phyloP scores from a whole-genome alignment of 2,329 filamentous ascomycete species.

The Atkinsonella hypoxylon region DNA sequence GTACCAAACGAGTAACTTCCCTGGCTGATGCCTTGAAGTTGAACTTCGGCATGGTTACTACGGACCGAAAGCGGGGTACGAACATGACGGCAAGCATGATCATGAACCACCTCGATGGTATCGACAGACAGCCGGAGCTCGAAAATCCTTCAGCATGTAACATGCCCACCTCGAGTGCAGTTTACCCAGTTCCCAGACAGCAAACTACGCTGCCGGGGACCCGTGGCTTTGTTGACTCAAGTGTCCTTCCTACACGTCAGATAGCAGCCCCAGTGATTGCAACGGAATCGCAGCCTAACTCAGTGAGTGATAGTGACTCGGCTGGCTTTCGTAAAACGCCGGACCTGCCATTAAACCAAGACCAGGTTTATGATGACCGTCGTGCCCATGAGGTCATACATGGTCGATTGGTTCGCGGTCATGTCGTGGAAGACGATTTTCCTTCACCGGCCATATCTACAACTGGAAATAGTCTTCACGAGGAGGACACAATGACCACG shows the following conservation, averaged over 20 bases:
- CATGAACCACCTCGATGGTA: slow-evolving; percentile 52
- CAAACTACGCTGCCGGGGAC: slow-evolving; percentile 9
- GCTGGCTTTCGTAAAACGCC: slow-evolving; percentile 15
- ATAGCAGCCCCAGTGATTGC: slow-evolving; percentile 5
- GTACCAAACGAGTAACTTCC: slow-evolving; percentile 93
- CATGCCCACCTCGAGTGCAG: slow-evolving; percentile 11
- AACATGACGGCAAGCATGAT: slow-evolving; percentile 74
- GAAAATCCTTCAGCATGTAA: slow-evolving; percentile 19
- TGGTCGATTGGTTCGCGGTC: slow-evolving; percentile 80
- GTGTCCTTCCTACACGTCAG: slow-evolving; percentile 30
- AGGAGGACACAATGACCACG: slow-evolving; percentile 74
- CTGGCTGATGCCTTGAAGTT: slow-evolving; percentile 91
- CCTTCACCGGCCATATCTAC: slow-evolving; percentile 64
- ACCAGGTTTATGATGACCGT: slow-evolving; percentile 59
- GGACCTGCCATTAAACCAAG: slow-evolving; percentile 20
- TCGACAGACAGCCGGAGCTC: slow-evolving; percentile 34
- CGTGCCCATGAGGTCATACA: slow-evolving; percentile 83
- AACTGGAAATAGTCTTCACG: slow-evolving; percentile 49
- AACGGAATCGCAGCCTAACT: slow-evolving; percentile 6
- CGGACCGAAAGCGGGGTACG: slow-evolving; percentile 57
- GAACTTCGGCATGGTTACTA: slow-evolving; percentile 94
- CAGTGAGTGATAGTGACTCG: slow-evolving; percentile 9
- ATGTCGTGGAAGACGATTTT: slow-evolving; percentile 90
- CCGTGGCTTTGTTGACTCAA: slow-evolving; percentile 24
- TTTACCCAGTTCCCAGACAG: slow-evolving; percentile 11